Evolutionary conservation across 768 basidiomycete species (phyloP).

Genomic region (Termitomyces bulborhizus): DNA sequence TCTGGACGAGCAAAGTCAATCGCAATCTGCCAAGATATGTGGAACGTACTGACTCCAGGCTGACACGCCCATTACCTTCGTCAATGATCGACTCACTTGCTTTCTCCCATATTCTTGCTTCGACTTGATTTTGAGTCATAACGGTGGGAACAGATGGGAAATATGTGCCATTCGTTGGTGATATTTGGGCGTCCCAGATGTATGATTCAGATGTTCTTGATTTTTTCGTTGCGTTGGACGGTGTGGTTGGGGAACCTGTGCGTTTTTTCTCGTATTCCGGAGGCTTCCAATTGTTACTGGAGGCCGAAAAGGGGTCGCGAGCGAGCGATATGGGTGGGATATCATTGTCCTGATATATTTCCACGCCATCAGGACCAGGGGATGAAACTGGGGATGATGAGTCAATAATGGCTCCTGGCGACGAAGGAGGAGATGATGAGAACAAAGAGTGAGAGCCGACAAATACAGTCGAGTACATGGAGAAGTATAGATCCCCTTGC

Average conservation of each 20-base stretch:
- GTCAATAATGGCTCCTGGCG: conserved; percentile 28
- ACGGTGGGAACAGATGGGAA: neutral
- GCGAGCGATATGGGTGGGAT: conserved; percentile 11
- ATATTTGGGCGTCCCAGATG: neutral
- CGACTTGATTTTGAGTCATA: conserved; percentile 22
- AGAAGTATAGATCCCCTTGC: neutral
- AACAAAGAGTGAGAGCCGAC: conserved; percentile 21
- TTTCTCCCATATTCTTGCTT: conserved; percentile 41
- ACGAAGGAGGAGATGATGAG: conserved; percentile 46
- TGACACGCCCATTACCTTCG: conserved; percentile 40
- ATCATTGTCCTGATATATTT: conserved; percentile 10
- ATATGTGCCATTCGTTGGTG: neutral
- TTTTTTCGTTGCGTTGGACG: conserved; percentile 10
- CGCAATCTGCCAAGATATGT: neutral
- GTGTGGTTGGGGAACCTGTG: conserved; percentile 10
- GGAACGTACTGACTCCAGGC: conserved; percentile 41
- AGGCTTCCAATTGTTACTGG: conserved; percentile 36
- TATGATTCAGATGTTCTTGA: conserved; percentile 2
- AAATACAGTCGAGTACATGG: conserved; percentile 10
- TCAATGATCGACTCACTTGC: conserved; percentile 39
- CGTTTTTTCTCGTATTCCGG: conserved; percentile 39
- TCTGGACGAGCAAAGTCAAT: conserved; percentile 20
- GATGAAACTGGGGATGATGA: conserved; percentile 25
- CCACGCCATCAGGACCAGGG: conserved; percentile 16
- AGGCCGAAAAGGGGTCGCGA: conserved; percentile 48